Evolutionary conservation across 768 basidiomycete genomes (phyloP).

Genomic region (Lentinula detonsa): DNA sequence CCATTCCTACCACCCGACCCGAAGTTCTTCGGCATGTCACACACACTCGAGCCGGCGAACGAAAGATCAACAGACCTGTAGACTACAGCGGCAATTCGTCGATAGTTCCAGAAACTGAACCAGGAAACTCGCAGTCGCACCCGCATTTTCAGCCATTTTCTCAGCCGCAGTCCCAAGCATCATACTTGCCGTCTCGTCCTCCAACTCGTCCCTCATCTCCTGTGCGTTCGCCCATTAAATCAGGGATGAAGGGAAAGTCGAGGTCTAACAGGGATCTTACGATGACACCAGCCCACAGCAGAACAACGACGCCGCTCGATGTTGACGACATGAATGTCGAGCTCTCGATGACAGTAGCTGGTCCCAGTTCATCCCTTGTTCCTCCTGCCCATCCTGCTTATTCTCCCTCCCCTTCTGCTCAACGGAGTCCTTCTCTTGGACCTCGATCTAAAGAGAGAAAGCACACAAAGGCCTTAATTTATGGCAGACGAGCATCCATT

Average conservation of each 20-base stretch:
- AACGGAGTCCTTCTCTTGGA: no score
- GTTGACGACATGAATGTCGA: neutral
- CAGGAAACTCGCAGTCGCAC: conserved; percentile 17
- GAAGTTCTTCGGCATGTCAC: neutral
- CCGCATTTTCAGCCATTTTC: neutral
- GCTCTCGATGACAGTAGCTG: neutral
- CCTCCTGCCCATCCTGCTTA: no score
- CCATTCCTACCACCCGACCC: neutral
- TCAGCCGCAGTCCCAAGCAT: neutral
- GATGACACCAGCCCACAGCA: no score
- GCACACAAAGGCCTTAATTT: no score
- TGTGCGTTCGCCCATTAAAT: neutral
- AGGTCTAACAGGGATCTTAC: neutral
- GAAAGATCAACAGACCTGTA: neutral
- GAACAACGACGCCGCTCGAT: neutral
- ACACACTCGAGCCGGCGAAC: no score
- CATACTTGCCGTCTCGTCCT: no score
- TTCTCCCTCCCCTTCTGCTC: no score
- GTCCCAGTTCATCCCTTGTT: no score
- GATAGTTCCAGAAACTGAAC: conserved; percentile 26
- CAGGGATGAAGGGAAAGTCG: neutral
- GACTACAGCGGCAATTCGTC: neutral
- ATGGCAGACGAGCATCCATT: no score
- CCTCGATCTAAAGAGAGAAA: no score
- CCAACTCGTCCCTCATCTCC: neutral